These are phyloP conservation scores for Groenewaldozyma tartarivorans DNA, from an alignment of 805 yeast species.

Conservation along the genomic window DNA sequence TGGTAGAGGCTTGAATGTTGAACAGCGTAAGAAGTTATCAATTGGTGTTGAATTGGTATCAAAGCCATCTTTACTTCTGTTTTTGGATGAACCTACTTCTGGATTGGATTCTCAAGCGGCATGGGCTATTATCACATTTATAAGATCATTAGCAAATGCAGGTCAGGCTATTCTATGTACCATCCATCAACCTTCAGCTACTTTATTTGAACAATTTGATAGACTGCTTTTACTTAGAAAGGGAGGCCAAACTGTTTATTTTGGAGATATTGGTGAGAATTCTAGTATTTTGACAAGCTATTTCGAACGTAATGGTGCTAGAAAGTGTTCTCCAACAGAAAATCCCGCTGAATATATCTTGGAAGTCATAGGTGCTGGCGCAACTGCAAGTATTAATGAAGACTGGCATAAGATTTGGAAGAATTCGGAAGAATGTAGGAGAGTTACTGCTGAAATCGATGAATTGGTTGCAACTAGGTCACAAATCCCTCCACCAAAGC, in stretches of 20 bases:
- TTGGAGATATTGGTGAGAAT: slow-evolving; percentile 68
- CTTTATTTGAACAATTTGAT: slow-evolving; percentile 57
- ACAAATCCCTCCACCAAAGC: slow-evolving; percentile 21
- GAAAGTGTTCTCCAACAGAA: slow-evolving; percentile 48
- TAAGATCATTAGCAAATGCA: slow-evolving; percentile 57
- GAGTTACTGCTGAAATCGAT: slow-evolving; percentile 28
- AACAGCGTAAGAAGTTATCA: slow-evolving; percentile 56
- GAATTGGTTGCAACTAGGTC: slow-evolving; percentile 25
- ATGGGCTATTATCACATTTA: slow-evolving; percentile 58
- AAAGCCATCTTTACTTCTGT: slow-evolving; percentile 51
- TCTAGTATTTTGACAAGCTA: slow-evolving; percentile 49
- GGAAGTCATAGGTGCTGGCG: slow-evolving; percentile 73
- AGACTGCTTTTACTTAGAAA: slow-evolving; percentile 55
- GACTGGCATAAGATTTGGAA: slow-evolving; percentile 63
- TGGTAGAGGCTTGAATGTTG: slow-evolving; percentile 64
- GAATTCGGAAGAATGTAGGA: slow-evolving; percentile 34
- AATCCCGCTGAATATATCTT: slow-evolving; percentile 74
- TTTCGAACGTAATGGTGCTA: slow-evolving; percentile 66
- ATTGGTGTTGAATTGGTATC: slow-evolving; percentile 69
- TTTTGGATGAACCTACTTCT: slow-evolving; percentile 65
- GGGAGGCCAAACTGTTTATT: slow-evolving; percentile 76
- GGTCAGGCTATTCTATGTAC: slow-evolving; percentile 73
- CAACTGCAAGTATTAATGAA: slow-evolving; percentile 48
- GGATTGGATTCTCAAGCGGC: slow-evolving; percentile 55
- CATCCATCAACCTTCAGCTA: slow-evolving; percentile 71